Percentiles rank a stretch among this genome's conserved stretches.
These are phyloP conservation scores for Lepidium aucheri DNA, from an alignment of 345 rosid species.

Conservation along the genomic window DNA sequence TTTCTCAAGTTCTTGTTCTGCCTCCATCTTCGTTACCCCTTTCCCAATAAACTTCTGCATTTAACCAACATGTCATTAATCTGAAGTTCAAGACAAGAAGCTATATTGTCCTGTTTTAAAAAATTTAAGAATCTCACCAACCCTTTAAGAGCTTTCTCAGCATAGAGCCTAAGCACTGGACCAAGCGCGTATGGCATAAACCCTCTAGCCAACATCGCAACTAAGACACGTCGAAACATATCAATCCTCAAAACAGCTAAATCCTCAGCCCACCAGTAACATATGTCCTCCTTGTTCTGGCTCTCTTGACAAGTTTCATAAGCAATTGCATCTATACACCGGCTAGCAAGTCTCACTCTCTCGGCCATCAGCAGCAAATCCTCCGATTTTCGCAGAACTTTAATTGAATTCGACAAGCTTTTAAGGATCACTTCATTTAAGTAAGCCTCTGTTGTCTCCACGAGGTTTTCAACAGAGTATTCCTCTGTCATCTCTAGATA, in stretches of 20 bases:
- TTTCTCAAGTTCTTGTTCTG: conserved; percentile 64
- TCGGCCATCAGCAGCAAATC: conserved; percentile 56
- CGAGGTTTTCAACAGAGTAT: conserved; percentile 58
- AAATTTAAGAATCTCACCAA: conserved; percentile 58
- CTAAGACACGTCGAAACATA: conserved; percentile 60
- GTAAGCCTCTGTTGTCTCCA: conserved; percentile 62
- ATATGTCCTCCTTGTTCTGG: conserved; percentile 32
- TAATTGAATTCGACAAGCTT: conserved; percentile 52
- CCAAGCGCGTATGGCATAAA: conserved; percentile 61
- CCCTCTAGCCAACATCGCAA: conserved; percentile 75
- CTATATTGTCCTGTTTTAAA: not conserved
- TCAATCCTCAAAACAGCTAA: conserved; percentile 58
- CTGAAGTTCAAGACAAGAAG: not conserved
- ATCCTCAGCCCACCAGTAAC: conserved; percentile 84
- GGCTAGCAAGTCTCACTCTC: conserved; percentile 57
- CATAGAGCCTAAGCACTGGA: conserved; percentile 79
- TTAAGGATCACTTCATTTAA: conserved; percentile 59
- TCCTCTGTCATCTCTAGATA: conserved; percentile 87
- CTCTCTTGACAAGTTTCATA: conserved; percentile 56
- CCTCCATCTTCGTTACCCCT: conserved; percentile 62
- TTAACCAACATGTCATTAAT: not conserved
- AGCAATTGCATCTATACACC: conserved; percentile 72
- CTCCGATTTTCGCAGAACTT: conserved; percentile 46
- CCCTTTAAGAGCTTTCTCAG: conserved; percentile 79
- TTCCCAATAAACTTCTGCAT: conserved; percentile 58